Conservation (phyloP, 1,139 yeast species). For the Yamadazyma sp. region DNA sequence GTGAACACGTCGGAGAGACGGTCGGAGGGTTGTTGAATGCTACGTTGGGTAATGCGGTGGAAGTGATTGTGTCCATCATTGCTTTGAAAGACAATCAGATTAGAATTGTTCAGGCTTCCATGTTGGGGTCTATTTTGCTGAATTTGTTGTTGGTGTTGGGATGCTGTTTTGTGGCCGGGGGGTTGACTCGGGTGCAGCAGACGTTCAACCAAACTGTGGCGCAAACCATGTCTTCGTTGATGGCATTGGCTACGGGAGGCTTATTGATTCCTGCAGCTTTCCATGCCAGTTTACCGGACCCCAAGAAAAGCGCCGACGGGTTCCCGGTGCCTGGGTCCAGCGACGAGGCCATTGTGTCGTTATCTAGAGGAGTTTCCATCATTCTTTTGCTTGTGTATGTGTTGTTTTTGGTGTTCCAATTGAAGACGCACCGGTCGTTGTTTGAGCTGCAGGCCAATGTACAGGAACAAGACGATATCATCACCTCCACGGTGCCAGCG, state of each 20-base stretch:
- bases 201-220: slow-evolving; percentile 94
- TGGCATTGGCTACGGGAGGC: slow-evolving; percentile 89
- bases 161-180: slow-evolving; percentile 94
- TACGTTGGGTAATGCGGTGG: slow-evolving; percentile 93
- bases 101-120: slow-evolving; percentile 92
- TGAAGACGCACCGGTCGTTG: slow-evolving; percentile 73
- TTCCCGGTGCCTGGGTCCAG: slow-evolving; percentile 43
- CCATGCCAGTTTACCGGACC: slow-evolving; percentile 67
- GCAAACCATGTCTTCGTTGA: slow-evolving; percentile 91
- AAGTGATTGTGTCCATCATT: slow-evolving; percentile 87
- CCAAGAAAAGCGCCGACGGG: slow-evolving; percentile 27
- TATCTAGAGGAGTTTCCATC: slow-evolving; percentile 86
- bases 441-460: slow-evolving; percentile 39
- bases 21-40: slow-evolving; percentile 92
- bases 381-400: slow-evolving; percentile 76
- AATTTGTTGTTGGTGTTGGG: slow-evolving; percentile 88
- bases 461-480: slow-evolving; percentile 38
- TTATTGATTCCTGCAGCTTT: slow-evolving; percentile 94
- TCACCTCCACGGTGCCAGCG: slow-evolving; percentile 30
- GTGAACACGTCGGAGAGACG: slow-evolving; percentile 84
- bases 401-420: slow-evolving; percentile 80
- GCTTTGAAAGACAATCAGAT: slow-evolving; percentile 86
- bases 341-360: slow-evolving; percentile 58
- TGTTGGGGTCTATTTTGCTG: slow-evolving; percentile 91
- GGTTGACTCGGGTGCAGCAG: slow-evolving; percentile 82